These are phyloP conservation scores for Pleomassaria siparia DNA, from an alignment of 2,329 filamentous ascomycete genomes.

Conservation along the genomic window DNA sequence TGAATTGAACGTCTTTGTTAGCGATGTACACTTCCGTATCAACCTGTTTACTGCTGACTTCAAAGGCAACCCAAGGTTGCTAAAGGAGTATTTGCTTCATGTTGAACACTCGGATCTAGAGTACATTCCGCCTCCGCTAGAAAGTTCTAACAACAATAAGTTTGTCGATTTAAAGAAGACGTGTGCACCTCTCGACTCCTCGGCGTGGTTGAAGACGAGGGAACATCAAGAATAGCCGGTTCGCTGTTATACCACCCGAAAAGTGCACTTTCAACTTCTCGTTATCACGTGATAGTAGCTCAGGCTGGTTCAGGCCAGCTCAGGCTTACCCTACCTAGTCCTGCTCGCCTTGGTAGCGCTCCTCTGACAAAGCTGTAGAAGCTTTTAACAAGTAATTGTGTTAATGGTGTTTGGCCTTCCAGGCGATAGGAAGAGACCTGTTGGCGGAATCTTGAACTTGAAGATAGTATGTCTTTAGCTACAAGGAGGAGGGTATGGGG, in stretches of 20 bases:
- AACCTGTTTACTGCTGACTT: conserved; percentile 17
- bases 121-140: conserved; percentile 13
- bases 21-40: conserved; percentile 16
- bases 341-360: no score
- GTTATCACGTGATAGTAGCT: no score
- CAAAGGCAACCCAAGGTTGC: conserved; percentile 13
- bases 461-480: no score
- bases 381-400: no score
- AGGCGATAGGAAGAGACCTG: no score
- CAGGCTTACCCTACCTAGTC: no score
- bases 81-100: conserved; percentile 18
- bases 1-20: conserved; percentile 16
- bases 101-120: conserved; percentile 16
- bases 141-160: conserved; percentile 13
- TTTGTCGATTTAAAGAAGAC: conserved; percentile 15
- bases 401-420: no score
- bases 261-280: no score
- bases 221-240: conserved; percentile 13
- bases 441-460: no score
- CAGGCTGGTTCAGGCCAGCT: no score
- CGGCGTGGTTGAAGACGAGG: conserved; percentile 16
- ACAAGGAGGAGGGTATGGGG: no score
- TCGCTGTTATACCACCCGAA: conserved; percentile 17
- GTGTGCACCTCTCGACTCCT: conserved; percentile 15
- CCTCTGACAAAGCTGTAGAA: no score